phyloP scores from a whole-genome alignment of 1,284 basidiomycete species.

The Microbotryomycetes sp. region DNA sequence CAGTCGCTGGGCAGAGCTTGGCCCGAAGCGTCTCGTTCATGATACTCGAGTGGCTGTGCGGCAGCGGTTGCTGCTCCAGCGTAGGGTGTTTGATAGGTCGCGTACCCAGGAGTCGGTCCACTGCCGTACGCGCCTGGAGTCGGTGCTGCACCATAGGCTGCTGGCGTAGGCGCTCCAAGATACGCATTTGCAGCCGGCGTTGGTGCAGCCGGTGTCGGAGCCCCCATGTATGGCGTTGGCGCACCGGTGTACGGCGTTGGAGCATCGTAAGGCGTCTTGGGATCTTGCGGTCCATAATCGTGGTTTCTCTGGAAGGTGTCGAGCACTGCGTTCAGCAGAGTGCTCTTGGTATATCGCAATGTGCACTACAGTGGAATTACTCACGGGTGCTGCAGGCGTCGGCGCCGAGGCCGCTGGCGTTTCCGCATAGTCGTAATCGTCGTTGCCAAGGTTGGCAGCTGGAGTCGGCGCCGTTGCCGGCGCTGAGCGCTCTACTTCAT shows the following conservation, averaged over 20 bases:
- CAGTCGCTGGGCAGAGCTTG: conserved; percentile 20
- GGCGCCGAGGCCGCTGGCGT: conserved; percentile 21
- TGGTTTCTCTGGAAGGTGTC: background rate
- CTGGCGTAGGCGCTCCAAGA: conserved; percentile 26
- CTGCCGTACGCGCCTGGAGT: conserved; percentile 39
- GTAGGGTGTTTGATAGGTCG: conserved; percentile 14
- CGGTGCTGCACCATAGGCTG: conserved; percentile 27
- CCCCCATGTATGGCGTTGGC: conserved; percentile 34
- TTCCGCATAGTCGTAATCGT: conserved; percentile 19
- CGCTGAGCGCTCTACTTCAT: conserved; percentile 27
- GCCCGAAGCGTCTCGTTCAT: conserved; percentile 13
- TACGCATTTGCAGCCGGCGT: conserved; percentile 30
- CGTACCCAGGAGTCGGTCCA: conserved; percentile 44
- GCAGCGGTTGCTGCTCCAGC: background rate
- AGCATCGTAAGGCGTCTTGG: conserved; percentile 16
- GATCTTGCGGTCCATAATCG: conserved; percentile 9
- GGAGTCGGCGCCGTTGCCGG: conserved; percentile 16
- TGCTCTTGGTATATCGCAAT: background rate
- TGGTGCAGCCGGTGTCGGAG: conserved; percentile 35
- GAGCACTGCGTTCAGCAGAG: conserved; percentile 21
- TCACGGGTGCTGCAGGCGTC: conserved; percentile 6
- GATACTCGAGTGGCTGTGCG: conserved; percentile 26
- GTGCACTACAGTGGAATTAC: background rate
- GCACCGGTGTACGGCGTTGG: conserved; percentile 33
- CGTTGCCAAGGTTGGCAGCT: conserved; percentile 23